These are phyloP conservation scores for Mycosphaerella sp. DNA, from an alignment of 2,329 filamentous ascomycete species.

Conservation along the genomic window DNA sequence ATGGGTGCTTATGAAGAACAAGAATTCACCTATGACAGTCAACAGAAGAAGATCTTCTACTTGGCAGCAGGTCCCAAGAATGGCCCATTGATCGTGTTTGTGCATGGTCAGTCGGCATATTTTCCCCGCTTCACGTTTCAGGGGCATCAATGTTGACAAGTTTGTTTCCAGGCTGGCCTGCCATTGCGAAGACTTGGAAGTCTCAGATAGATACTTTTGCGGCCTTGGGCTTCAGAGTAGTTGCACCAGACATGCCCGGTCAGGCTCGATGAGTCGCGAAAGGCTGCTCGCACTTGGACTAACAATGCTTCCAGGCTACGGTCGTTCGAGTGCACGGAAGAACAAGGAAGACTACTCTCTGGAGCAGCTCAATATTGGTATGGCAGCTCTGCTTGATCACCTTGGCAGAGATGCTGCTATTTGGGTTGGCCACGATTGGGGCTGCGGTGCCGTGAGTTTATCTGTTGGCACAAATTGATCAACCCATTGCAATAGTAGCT, in stretches of 20 bases:
- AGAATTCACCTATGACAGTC: constrained; percentile 19
- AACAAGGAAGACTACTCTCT: constrained; percentile 32
- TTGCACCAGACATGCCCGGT: constrained; percentile 34
- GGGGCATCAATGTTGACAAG: neutral
- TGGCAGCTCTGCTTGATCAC: constrained; percentile 38
- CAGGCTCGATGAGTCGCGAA: neutral
- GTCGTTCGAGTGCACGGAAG: constrained; percentile 30
- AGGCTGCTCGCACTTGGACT: neutral
- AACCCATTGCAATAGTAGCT: neutral
- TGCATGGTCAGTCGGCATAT: constrained; percentile 21
- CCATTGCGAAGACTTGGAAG: constrained; percentile 35
- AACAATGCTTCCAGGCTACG: constrained; percentile 26
- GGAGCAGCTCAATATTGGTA: constrained; percentile 27
- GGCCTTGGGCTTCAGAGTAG: constrained; percentile 24
- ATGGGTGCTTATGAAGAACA: constrained; percentile 23
- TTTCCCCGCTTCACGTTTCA: neutral
- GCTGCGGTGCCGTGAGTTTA: constrained; percentile 26
- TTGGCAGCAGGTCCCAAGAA: constrained; percentile 26
- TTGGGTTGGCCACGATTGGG: constrained; percentile 48
- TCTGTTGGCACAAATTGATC: neutral
- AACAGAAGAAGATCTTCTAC: constrained; percentile 27
- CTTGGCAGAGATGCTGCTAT: constrained; percentile 38
- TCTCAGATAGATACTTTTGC: constrained; percentile 33
- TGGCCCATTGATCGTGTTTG: constrained; percentile 28
- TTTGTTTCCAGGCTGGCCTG: constrained; percentile 29